phyloP scores from a whole-genome alignment of 495 filamentous ascomycete species.

The Trypethelium eluteriae region DNA sequence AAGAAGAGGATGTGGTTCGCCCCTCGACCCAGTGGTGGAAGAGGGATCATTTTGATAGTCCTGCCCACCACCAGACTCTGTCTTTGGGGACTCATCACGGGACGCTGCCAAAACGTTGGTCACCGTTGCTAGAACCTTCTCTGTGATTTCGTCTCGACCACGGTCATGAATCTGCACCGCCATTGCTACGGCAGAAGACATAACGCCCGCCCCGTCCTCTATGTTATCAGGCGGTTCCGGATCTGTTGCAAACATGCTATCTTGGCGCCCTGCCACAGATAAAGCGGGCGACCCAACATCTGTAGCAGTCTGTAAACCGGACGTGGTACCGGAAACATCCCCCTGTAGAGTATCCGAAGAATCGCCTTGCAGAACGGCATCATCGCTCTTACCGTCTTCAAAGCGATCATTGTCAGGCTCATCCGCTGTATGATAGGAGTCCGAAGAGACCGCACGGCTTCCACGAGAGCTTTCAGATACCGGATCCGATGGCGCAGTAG shows the following conservation, averaged over 20 bases:
- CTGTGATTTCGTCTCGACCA: neutral
- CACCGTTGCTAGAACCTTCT: neutral
- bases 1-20: neutral
- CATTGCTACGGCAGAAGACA: neutral
- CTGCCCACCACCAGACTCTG: neutral
- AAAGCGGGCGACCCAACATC: neutral
- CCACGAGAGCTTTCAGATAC: constrained; percentile 5
- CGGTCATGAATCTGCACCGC: neutral
- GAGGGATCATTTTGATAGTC: neutral
- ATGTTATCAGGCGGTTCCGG: neutral
- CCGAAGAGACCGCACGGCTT: constrained; percentile 2
- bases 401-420: neutral
- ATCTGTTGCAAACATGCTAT: neutral
- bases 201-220: neutral
- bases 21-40: neutral
- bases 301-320: neutral
- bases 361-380: neutral
- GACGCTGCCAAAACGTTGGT: neutral
- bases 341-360: too few relatives aligned
- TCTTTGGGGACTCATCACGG: neutral
- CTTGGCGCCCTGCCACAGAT: neutral
- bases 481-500: too few relatives aligned
- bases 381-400: constrained; percentile 6
- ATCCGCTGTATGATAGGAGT: constrained; percentile 7
- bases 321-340: neutral